These are phyloP conservation scores for Ganoderma boninense DNA, from an alignment of 1,284 basidiomycete species.

Conservation along the genomic window DNA sequence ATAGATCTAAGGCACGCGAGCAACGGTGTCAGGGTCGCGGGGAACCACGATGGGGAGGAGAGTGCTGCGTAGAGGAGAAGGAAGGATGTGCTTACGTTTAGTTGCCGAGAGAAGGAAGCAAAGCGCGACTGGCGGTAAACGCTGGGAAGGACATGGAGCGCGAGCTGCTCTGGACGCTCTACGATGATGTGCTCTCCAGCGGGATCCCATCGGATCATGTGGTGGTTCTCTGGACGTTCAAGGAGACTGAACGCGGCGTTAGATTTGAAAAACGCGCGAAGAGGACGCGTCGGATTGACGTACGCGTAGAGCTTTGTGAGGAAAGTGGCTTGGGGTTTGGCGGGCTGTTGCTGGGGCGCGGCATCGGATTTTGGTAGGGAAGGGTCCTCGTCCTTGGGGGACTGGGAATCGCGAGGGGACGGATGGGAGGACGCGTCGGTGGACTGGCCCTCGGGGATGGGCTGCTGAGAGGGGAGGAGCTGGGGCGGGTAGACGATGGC, in stretches of 20 bases:
- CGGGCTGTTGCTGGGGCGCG: slow-evolving; percentile 54
- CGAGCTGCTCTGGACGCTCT: slow-evolving; percentile 88
- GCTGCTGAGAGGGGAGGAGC: slow-evolving; percentile 49
- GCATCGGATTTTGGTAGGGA: slow-evolving; percentile 56
- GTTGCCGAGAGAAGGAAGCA: slow-evolving; percentile 92
- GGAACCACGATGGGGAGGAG: slow-evolving; percentile 30
- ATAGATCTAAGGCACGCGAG: slow-evolving; percentile 68
- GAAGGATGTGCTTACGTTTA: slow-evolving; percentile 75
- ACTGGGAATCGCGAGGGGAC: slow-evolving; percentile 41
- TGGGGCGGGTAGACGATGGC: slow-evolving; percentile 56
- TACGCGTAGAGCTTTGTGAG: slow-evolving; percentile 92
- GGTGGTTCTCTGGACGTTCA: slow-evolving; percentile 86
- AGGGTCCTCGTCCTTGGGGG: slow-evolving; percentile 47
- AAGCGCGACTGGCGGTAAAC: slow-evolving; percentile 94
- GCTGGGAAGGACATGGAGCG: slow-evolving; percentile 87
- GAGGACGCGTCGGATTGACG: slow-evolving; percentile 46
- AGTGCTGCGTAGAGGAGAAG: slow-evolving; percentile 24
- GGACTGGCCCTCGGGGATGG: slow-evolving; percentile 56
- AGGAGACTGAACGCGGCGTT: slow-evolving; percentile 62
- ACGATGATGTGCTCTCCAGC: slow-evolving; percentile 92
- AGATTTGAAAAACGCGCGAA: slow-evolving; percentile 22
- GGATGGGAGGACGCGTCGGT: slow-evolving; percentile 42
- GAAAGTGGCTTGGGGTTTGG: slow-evolving; percentile 89
- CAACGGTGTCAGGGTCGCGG: slow-evolving; percentile 42
- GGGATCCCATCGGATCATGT: slow-evolving; percentile 93